Base-by-base conservation (phyloP, 495 filamentous ascomycete species). In the Sordaria brevicollis region DNA sequence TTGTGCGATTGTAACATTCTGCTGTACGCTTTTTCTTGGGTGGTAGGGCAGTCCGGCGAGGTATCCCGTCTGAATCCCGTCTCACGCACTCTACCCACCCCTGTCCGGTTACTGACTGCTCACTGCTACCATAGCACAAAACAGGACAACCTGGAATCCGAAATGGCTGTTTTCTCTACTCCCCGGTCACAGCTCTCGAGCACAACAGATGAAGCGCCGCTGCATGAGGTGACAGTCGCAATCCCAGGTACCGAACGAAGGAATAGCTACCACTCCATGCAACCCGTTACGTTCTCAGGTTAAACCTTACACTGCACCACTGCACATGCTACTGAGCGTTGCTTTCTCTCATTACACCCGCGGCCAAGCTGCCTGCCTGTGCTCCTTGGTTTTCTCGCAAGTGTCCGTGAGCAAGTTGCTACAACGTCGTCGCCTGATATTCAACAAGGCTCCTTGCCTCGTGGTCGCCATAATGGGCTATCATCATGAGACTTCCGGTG, bases 231-330 rank as follows among this genome's bases (percentile, higher is more conserved):
- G 49, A 62, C 49, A 66, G 69, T 70, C 15, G 65, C 62, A 43
- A 67, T 67, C 38, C 69, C 69, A 67, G 69, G 69, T 67, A 67
- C 69, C 69, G 37, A 41, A 70, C 25, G 19, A 54, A 54, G 43
- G 19, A 54, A 4, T 31, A 62, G 49, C 13, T 17, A 62, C 49
- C 49, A 29, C 25, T 62, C 49, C 13, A 62, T 62, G 49, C 25
- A 57, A 57, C 21, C 49, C 49, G 21, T 57, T n/a, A n/a, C n/a
- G n/a, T n/a, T n/a, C n/a, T 57, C 49, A 62, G 49, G 43, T 17
- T 9, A 31, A 29, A 31, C 25, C 25, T 62, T 2, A 54, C 43
- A 31, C 25, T 31, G 49, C 49, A 62, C 25, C 13, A 31, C 25
- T n/a, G n/a, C 25, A 31, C 25, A 31, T 62, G 49, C 49, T 62